Base-by-base conservation (phyloP, 371 early-diverging fungal genomes). In the Mortierella sp. region DNA sequence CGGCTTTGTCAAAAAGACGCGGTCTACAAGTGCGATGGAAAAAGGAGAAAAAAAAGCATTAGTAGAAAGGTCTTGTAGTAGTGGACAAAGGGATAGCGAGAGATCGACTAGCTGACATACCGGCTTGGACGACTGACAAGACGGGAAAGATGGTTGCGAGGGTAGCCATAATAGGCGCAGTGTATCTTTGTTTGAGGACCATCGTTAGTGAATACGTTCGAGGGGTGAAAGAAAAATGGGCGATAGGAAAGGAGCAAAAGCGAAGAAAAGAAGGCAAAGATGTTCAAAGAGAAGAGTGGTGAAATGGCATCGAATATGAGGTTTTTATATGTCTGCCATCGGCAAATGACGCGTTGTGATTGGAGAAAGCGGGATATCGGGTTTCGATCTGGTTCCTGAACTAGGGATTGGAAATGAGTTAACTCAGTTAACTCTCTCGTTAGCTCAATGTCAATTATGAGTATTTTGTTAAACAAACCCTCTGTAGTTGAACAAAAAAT, bases 1-100 rank as follows among this genome's bases (percentile, higher is more conserved):
- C 11, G 70, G 70, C 44, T 43, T 41, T n/a, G 52, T 52, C 14
- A 70, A 24, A 44, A 58, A 58, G 13, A 70, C 44, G 24, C 70
- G 70, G 9, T 70, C 70, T 70, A 70, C n/a, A n/a, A n/a, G n/a
- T n/a, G n/a, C n/a, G n/a, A n/a, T n/a, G n/a, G n/a, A n/a, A n/a
- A n/a, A n/a, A n/a, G n/a, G n/a, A n/a, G 29, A n/a, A n/a, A n/a
- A 50, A 24, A 8, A 10, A n/a, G 19, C 16, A 14, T 45, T 50
- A 22, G 10, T 24, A 50, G 9, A 2, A 9, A 50, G 50, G 50
- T 50, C 24, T n/a, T 50, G 22, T 16, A 22, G 8, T 19, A 47
- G 47, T 47, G 22, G 22, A 24, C 14, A n/a, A 7, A 50, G 10
- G 8, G 9, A 50, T n/a, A 2, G 6, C 50, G 24, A 50, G 5